These are phyloP conservation scores for Colletotrichum horii DNA, from an alignment of 2,329 filamentous ascomycete genomes.

Conservation along the genomic window DNA sequence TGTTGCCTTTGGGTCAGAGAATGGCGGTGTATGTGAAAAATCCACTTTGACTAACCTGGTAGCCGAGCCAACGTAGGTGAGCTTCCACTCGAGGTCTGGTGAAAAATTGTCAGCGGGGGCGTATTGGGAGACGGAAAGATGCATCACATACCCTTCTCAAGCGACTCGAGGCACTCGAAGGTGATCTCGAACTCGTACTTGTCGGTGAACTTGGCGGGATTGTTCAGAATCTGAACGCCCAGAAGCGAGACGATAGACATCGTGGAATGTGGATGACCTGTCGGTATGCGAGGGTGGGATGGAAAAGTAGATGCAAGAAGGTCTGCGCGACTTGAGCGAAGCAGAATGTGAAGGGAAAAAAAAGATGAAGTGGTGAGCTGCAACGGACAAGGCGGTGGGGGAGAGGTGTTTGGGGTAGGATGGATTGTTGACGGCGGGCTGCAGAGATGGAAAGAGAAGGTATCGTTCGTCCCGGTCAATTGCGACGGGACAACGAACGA, in stretches of 20 bases:
- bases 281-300: background rate
- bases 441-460: constrained; percentile 15
- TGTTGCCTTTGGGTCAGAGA: constrained; percentile 39
- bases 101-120: background rate
- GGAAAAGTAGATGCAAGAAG: background rate
- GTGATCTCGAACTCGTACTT: constrained; percentile 98
- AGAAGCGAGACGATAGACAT: constrained; percentile 98
- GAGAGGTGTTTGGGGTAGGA: background rate
- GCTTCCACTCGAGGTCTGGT: constrained; percentile 96
- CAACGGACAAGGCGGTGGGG: background rate
- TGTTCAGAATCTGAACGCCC: constrained; percentile 95
- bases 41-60: constrained; percentile 75
- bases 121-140: background rate
- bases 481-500: constrained; percentile 20
- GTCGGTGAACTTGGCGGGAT: constrained; percentile 91
- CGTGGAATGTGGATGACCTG: constrained; percentile 22
- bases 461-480: background rate
- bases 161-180: constrained; percentile 93
- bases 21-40: constrained; percentile 14
- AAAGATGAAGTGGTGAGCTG: background rate
- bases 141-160: constrained; percentile 77
- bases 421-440: background rate
- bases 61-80: constrained; percentile 98
- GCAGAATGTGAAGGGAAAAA: background rate
- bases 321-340: background rate